These are phyloP conservation scores for Dactylellina cionopaga DNA, from an alignment of 2,329 filamentous ascomycete species.

Conservation along the genomic window DNA sequence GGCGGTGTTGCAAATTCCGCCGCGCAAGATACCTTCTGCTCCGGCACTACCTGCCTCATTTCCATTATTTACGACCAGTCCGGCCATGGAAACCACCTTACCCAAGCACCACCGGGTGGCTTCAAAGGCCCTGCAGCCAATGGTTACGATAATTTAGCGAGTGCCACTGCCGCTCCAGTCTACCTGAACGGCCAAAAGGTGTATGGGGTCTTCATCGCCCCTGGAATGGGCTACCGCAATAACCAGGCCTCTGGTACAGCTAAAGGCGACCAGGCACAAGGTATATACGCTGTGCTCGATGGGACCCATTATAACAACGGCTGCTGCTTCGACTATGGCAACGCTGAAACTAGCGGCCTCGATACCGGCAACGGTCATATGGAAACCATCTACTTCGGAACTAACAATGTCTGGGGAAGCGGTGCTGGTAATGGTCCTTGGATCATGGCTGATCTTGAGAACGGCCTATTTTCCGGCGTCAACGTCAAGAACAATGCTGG, in stretches of 20 bases:
- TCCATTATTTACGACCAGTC: constrained; percentile 74
- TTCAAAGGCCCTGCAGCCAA: constrained; percentile 68
- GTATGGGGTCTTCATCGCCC: constrained; percentile 72
- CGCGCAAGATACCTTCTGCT: constrained; percentile 71
- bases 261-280: constrained; percentile 67
- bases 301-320: constrained; percentile 69
- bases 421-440: constrained; percentile 71
- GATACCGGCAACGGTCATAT: constrained; percentile 73
- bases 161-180: constrained; percentile 70
- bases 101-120: constrained; percentile 69
- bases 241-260: constrained; percentile 67
- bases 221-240: constrained; percentile 72
- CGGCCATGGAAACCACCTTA: constrained; percentile 71
- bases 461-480: constrained; percentile 71
- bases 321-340: constrained; percentile 71
- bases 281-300: constrained; percentile 71
- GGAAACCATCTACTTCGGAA: constrained; percentile 75
- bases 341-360: constrained; percentile 66
- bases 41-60: constrained; percentile 71
- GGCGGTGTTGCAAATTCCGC: constrained; percentile 72
- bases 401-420: constrained; percentile 67
- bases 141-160: constrained; percentile 71
- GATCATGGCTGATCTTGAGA: constrained; percentile 76
- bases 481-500: constrained; percentile 64
- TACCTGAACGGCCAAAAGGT: constrained; percentile 70